These are phyloP conservation scores for Anastatica hierochuntica DNA, from an alignment of 345 rosid species.

Conservation along the genomic window DNA sequence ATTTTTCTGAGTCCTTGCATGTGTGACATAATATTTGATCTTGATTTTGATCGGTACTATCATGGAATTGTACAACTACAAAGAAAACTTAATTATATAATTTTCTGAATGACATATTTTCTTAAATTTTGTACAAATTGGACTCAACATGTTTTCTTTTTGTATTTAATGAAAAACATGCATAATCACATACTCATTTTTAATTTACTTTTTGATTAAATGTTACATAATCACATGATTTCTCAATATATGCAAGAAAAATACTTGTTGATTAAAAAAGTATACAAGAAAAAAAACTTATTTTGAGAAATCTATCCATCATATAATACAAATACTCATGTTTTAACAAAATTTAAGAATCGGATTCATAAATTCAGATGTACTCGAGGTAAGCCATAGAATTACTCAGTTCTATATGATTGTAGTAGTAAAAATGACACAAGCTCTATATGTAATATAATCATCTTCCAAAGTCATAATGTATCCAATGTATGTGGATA, in stretches of 20 bases:
- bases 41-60: constrained; percentile 21
- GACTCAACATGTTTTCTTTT: not conserved
- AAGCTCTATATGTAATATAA: not conserved
- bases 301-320: not conserved
- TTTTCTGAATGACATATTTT: not conserved
- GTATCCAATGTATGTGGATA: not conserved
- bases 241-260: not conserved
- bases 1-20: constrained; percentile 20
- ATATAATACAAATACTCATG: not conserved
- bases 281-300: not conserved
- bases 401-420: not conserved
- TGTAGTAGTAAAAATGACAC: not conserved
- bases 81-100: not conserved
- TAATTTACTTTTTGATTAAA: too few relatives aligned
- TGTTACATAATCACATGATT: not conserved
- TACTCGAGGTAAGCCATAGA: too few relatives aligned
- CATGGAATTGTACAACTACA: not conserved
- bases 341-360: not conserved
- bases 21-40: constrained; percentile 16
- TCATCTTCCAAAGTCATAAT: not conserved
- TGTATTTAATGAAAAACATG: not conserved
- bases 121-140: not conserved
- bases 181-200: too few relatives aligned
- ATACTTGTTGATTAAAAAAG: too few relatives aligned
- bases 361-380: too few relatives aligned